Percentiles rank a stretch among this genome's conserved stretches.
These are phyloP conservation scores for Ogataea hybrid DNA, from an alignment of 1,139 yeast species.

Conservation along the genomic window DNA sequence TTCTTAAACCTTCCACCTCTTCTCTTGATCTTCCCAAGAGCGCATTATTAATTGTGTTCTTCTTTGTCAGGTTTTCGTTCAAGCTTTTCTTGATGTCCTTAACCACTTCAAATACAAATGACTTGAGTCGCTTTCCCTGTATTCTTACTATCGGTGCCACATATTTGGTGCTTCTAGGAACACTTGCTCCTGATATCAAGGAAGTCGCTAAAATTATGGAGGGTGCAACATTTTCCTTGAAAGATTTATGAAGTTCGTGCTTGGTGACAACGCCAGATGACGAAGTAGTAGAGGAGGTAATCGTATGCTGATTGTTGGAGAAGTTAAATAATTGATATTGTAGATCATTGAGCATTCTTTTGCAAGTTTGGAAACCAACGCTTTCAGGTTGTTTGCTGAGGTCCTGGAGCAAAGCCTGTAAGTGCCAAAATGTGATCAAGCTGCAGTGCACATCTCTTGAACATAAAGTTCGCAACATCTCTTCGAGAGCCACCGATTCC, in stretches of 20 bases:
- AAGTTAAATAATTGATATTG: slow-evolving; percentile 75
- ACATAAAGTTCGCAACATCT: slow-evolving; percentile 67
- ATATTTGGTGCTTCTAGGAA: slow-evolving; percentile 57
- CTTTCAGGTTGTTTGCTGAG: slow-evolving; percentile 36
- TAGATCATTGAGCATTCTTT: slow-evolving; percentile 71
- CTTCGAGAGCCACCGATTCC: slow-evolving; percentile 89
- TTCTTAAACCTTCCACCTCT: slow-evolving; percentile 21
- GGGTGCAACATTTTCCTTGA: slow-evolving; percentile 81
- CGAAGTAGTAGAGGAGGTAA: slow-evolving; percentile 23
- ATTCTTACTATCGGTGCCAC: slow-evolving; percentile 70
- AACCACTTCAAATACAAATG: slow-evolving; percentile 73
- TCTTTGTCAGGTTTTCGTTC: slow-evolving; percentile 62
- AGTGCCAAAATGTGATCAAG: slow-evolving; percentile 80
- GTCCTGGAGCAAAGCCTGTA: slow-evolving; percentile 75
- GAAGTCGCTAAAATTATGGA: slow-evolving; percentile 66
- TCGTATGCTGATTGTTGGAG: slow-evolving; percentile 30
- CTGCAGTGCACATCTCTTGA: slow-evolving; percentile 81
- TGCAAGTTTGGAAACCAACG: slow-evolving; percentile 75
- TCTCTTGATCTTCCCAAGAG: slow-evolving; percentile 19
- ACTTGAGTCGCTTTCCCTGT: slow-evolving; percentile 79
- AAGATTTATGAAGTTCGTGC: slow-evolving; percentile 37
- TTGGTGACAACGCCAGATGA: slow-evolving; percentile 31
- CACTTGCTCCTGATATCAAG: slow-evolving; percentile 58
- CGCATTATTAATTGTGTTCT: slow-evolving; percentile 48
- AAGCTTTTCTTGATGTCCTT: slow-evolving; percentile 60